Percentiles rank a stretch among this genome's conserved stretches.
Conservation (phyloP, 768 basidiomycete species). For the Hygrocybe coccinea region DNA sequence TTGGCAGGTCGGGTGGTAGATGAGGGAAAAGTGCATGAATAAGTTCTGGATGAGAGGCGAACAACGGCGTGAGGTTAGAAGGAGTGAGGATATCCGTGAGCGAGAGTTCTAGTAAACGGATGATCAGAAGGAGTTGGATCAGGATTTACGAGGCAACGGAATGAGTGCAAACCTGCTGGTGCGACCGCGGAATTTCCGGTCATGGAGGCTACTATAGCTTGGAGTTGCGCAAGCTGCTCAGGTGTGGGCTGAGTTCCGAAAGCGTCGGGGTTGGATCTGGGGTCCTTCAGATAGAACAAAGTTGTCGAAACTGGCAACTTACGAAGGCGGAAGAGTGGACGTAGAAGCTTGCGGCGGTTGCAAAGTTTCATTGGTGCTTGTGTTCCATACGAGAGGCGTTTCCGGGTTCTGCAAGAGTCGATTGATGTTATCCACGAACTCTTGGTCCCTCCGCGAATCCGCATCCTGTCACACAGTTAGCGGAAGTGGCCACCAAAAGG, state of each 20-base stretch:
- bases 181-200: constrained; percentile 31
- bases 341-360: constrained; percentile 44
- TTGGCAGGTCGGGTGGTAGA: constrained; percentile 72
- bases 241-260: constrained; percentile 37
- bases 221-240: constrained; percentile 65
- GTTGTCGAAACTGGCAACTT: constrained; percentile 15
- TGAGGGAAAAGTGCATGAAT: constrained; percentile 71
- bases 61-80: constrained; percentile 65
- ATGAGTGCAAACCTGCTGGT: constrained; percentile 30
- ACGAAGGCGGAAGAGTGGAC: constrained; percentile 38
- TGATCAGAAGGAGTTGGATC: neutral
- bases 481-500: neutral
- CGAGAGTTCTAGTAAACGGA: constrained; percentile 45
- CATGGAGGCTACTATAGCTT: constrained; percentile 47
- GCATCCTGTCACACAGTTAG: constrained; percentile 47
- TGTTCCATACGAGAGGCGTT: constrained; percentile 54
- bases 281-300: neutral
- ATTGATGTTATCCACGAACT: constrained; percentile 71
- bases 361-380: constrained; percentile 28
- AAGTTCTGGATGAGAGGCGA: constrained; percentile 64
- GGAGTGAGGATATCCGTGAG: constrained; percentile 75
- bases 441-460: constrained; percentile 59
- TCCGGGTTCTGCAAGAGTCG: constrained; percentile 63
- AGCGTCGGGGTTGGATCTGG: neutral
- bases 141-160: neutral